Base-by-base conservation (phyloP, 257 asterid species). In the Paulownia fortunei region DNA sequence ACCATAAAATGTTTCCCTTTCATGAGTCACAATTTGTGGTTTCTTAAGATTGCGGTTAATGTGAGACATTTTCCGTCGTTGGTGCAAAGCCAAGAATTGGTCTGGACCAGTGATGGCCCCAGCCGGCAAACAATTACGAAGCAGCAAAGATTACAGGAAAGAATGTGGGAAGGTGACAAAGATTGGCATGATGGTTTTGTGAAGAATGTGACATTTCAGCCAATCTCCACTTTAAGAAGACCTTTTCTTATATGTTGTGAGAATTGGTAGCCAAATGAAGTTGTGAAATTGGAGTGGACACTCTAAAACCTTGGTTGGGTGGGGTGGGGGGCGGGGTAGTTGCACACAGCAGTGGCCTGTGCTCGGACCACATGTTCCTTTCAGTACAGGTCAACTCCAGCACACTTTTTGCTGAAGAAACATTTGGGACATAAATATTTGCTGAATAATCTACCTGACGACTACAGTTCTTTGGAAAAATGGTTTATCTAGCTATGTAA, bases 201-300 rank as follows among this genome's bases (percentile, higher is more conserved):
- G 8, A 24, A 54, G 71, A 58, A 42, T 30, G 9, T 10, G 63
- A 34, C 54, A 3, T 34, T 51, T 47, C 41, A 75, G 37, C 79
- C 54, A 19, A 18, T 52, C 5, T 51, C 19, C 7, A 42, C 16
- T 9, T 42, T 47, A 13, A 47, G 1, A 16, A n/a, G n/a, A 44
- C 70, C 30, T 59, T 59, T 15, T 21, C 11, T 41, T 37, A 19
- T 47, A 51, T n/a, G 8, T 46, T 49, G 60, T 44, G 16, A 41
- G 73, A 13, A 69, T 71, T 71, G 34, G 49, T 30, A 71, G 76
- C 65, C 76, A 19, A 15, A 9, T 18, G 3, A 24, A 24, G 42
- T 46, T 69, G 63, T 51, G 24, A 54, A 19, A 37, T 52, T 46
- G 54, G 54, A 13, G 0, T 15, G 54, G 19, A 13, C 18, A 2